Conservation (phyloP, 2,329 filamentous ascomycete species). For the Corynespora cassiicola region DNA sequence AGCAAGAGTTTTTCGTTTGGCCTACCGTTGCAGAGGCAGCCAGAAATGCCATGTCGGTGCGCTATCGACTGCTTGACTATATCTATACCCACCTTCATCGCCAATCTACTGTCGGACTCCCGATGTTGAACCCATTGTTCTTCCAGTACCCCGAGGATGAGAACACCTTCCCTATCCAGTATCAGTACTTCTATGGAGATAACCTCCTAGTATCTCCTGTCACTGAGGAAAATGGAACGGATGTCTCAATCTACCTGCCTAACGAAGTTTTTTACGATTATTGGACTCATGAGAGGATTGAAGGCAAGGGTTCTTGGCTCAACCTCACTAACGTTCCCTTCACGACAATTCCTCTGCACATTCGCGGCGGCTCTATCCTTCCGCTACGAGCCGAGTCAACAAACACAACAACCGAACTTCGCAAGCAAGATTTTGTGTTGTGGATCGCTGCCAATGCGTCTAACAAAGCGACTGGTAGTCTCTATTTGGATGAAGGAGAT, state of each 20-base stretch:
- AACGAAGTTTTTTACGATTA: constrained; percentile 67
- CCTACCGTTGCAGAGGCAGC: constrained; percentile 66
- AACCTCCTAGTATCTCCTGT: constrained; percentile 64
- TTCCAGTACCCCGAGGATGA: constrained; percentile 69
- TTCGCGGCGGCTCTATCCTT: constrained; percentile 69
- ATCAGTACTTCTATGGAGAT: constrained; percentile 66
- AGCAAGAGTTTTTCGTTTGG: constrained; percentile 66
- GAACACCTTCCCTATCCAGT: constrained; percentile 58
- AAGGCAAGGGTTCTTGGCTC: constrained; percentile 53
- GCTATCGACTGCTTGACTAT: constrained; percentile 78
- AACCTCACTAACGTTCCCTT: constrained; percentile 56
- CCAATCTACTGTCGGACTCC: constrained; percentile 66
- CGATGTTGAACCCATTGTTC: constrained; percentile 72
- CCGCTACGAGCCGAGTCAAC: constrained; percentile 63
- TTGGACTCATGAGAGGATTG: constrained; percentile 58
- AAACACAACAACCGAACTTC: constrained; percentile 69
- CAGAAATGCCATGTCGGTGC: constrained; percentile 69
- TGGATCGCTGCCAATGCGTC: constrained; percentile 69
- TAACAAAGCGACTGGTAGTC: constrained; percentile 68
- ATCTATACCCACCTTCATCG: constrained; percentile 73
- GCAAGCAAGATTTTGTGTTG: constrained; percentile 73
- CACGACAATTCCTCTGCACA: constrained; percentile 68
- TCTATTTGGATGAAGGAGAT: constrained; percentile 81
- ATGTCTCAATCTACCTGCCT: constrained; percentile 63
- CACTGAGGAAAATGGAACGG: constrained; percentile 58